Evolutionary conservation across 2,329 filamentous ascomycete species (phyloP), one percentile per base, ranked within the genome.

Genomic region (Penicillium decumbens): DNA sequence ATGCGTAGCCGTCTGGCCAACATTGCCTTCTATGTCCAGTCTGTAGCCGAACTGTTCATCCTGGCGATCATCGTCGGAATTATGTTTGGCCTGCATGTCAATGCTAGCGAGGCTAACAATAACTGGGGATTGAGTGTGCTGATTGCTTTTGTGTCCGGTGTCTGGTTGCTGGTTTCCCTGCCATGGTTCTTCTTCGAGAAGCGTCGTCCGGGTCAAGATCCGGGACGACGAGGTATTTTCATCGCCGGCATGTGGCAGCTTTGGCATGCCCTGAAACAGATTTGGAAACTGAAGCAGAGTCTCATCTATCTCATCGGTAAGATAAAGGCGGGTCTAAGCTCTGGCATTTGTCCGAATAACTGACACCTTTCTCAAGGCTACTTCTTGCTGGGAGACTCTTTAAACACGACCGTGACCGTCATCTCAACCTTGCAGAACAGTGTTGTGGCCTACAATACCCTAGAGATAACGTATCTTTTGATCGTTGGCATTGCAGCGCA

Each of bases 321-420:
- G 64, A 30, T 29, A 7, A 2, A 25, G 33, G 10, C 28, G 2
- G n/a, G 1, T 20, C 4, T 18, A 6, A 5, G 6, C 33, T 23
- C 1, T 37, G 18, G 9, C 3, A 20, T 20, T 6, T 1, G 10
- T 23, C 3, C 32, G 9, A 23, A n/a, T 15, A 2, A 20, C 12
- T 43, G 39, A 39, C 33, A 43, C 4, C 9, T 27, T 18, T 27
- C 1, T 15, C 50, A 54, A 67, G 75, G 77, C 3, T 87, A 85
- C 61, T 87, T 87, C 62, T 72, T 87, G 1, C 76, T 87, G 0
- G 83, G 82, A n/a, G 84, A 87, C 65, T 83, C 80, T 1, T 72
- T 87, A 30, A 87, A 87, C 64, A 88, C 84, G 0, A 85, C 83
- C 0, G 81, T 86, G 4, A 87, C 84, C 0, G 82, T 87, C 20